Evolutionary conservation across 805 yeast genomes (phyloP), one percentile per base, ranked within the genome.

Genomic region (Kodamaea sagamina): DNA sequence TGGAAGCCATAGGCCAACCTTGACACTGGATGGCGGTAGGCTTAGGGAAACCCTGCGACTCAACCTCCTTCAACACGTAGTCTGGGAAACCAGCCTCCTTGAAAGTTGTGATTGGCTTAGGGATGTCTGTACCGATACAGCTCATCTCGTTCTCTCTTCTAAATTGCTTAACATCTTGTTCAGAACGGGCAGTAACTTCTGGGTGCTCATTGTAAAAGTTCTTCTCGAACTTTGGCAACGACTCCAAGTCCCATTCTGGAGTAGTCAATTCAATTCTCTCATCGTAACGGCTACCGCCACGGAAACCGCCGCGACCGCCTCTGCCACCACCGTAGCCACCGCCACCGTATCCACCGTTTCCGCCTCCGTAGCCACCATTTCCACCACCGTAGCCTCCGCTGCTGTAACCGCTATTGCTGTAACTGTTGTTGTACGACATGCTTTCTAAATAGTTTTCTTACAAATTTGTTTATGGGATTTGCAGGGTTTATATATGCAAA

Each of bases 1-100:
- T 82, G 47, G 90, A 77, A 61, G 99, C 99, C 99, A 93, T 93
- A 51, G 99, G 99, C 99, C 99, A 93, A 75, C 99, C 99, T 76
- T 93, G 99, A 71, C 97, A 89, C 75, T 93, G 99, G 62, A 93
- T 93, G 53, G 89, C 89, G 44, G 99, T 93, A 58, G 99, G 99
- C 52, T 74, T 79, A 44, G 84, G 93, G 74, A 93, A 93, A 48
- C 98, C 98, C 71, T 87, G 89, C 47, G 82, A 82, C 70, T 86
- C 80, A 57, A 93, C 90, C 76, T 92, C 97, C 47, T 70, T 74
- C 62, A 93, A 77, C 35, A 92, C 97, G 65, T 92, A 90, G 57
- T 82, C 86, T 53, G 99, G 99, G 79, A 93, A 92, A 37, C 97
- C 97, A 62, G 97, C 97, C 75, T 93, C 98, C 53, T 93, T 97